Evolutionary conservation across 2,329 filamentous ascomycete genomes (phyloP).

Genomic region (Epichloe festucae): DNA sequence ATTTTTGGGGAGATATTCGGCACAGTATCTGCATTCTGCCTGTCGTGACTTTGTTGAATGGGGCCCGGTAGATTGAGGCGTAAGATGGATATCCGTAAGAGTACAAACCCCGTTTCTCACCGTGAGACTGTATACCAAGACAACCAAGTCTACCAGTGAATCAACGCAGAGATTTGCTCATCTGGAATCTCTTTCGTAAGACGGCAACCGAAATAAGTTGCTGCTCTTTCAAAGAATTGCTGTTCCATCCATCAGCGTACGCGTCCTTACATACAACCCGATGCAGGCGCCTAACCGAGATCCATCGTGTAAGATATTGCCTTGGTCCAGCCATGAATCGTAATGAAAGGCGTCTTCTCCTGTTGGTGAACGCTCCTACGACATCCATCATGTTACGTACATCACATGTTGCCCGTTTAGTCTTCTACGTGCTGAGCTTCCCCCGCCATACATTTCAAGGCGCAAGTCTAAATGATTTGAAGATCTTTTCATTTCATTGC

Average conservation of each 20-base stretch:
- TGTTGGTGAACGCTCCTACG: no score
- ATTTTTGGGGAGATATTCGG: neutral
- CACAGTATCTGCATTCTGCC: neutral
- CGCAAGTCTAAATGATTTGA: neutral
- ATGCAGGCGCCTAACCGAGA: neutral
- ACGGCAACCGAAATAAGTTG: neutral
- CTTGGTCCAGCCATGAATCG: neutral
- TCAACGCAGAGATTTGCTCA: neutral
- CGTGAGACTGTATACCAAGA: neutral
- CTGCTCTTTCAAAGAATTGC: neutral
- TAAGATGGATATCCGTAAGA: neutral
- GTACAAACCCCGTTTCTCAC: neutral
- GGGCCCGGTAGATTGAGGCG: neutral
- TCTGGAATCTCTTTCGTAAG: neutral
- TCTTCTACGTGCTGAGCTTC: no score
- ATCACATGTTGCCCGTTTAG: no score
- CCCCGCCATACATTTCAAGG: no score
- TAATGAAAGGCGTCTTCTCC: no score
- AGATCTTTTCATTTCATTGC: constrained; percentile 25
- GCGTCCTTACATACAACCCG: no score
- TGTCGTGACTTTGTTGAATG: no score
- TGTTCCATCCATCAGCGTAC: neutral
- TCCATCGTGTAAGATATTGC: neutral
- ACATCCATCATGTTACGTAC: no score
- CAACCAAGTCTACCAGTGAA: neutral